Conservation (phyloP, 2,329 filamentous ascomycete species). For the Epichloe glyceriae region DNA sequence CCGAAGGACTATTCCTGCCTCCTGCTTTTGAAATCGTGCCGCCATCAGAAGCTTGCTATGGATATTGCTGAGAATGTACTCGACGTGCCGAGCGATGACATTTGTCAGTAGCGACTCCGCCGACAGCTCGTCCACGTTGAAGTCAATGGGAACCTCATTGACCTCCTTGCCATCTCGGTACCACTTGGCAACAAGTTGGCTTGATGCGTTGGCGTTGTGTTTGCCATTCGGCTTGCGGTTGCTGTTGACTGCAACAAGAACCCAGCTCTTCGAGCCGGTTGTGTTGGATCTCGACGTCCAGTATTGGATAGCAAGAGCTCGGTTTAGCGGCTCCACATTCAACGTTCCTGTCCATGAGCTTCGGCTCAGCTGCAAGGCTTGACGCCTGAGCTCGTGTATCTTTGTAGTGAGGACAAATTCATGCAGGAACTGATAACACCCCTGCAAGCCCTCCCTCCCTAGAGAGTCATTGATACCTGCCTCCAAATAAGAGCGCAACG, state of each 20-base stretch:
- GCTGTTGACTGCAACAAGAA: slow-evolving; percentile 72
- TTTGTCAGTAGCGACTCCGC: slow-evolving; percentile 60
- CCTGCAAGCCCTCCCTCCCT: slow-evolving; percentile 54
- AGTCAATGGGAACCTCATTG: slow-evolving; percentile 48
- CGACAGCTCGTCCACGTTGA: slow-evolving; percentile 57
- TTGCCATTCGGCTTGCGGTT: slow-evolving; percentile 34
- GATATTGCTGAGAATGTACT: slow-evolving; percentile 55
- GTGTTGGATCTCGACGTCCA: slow-evolving; percentile 51
- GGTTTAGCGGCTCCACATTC: slow-evolving; percentile 65
- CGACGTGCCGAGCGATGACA: slow-evolving; percentile 63
- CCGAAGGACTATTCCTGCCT: slow-evolving; percentile 44
- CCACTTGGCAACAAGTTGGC: slow-evolving; percentile 58
- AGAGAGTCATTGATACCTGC: slow-evolving; percentile 59
- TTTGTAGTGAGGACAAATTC: slow-evolving; percentile 84
- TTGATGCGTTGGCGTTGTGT: slow-evolving; percentile 32
- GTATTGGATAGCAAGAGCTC: slow-evolving; percentile 79
- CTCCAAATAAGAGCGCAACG: slow-evolving; percentile 55
- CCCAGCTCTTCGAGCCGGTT: slow-evolving; percentile 67
- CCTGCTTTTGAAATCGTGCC: slow-evolving; percentile 46
- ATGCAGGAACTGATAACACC: slow-evolving; percentile 78
- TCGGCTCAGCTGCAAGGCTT: slow-evolving; percentile 57
- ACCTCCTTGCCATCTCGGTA: slow-evolving; percentile 72
- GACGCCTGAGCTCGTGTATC: slow-evolving; percentile 66
- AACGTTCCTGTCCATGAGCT: slow-evolving; percentile 68
- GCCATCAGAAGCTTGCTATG: slow-evolving; percentile 45